Evolutionary conservation across 345 rosid genomes (phyloP), one percentile per base, ranked within the genome.

Genomic region (Salix exigua): DNA sequence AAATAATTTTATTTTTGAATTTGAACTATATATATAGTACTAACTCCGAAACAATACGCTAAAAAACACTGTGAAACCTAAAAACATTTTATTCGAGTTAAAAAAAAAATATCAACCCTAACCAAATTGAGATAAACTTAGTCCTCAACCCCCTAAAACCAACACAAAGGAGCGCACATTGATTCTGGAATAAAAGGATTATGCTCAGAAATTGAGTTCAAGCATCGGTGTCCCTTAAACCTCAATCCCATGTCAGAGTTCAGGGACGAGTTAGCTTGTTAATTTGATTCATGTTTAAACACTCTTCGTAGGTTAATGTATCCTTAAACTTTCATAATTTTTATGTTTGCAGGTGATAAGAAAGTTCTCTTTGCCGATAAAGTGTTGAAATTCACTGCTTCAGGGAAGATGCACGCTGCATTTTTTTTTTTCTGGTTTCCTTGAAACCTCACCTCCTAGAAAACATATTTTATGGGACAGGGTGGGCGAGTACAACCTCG

Each of bases 331-430:
- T 38, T 26, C 33, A 48, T 7, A 64, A 18, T 71, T 55, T 51
- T 35, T 25, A 12, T 55, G 66, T 73, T 61, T 79, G 40, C 84
- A 94, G 99, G 98, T 73, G 97, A 94, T 75, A 88, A 77, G 38
- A 83, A 83, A 65, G 87, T 94, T 40, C 87, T 90, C 14, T 94
- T 94, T 81, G 98, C 97, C 44, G 98, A 96, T 85, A 96, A 92
- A 77, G 89, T 96, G 44, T 79, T 94, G 90, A 92, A 91, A 88
- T 90, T 94, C 85, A 92, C 97, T 42, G 86, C 89, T 75, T 82
- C 97, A 1, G 98, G 97, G 80, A 94, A 91, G 84, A 92, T 92
- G 95, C 94, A 91, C 31, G 31, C 31, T 30, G 31, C 31, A 0
- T 30, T 30, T 30, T 30, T 26, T 26, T 28, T 30, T 30, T 30